Evolutionary conservation across 2,329 filamentous ascomycete species (phyloP), one percentile per base, ranked within the genome.

Genomic region (Diaporthe batatas): DNA sequence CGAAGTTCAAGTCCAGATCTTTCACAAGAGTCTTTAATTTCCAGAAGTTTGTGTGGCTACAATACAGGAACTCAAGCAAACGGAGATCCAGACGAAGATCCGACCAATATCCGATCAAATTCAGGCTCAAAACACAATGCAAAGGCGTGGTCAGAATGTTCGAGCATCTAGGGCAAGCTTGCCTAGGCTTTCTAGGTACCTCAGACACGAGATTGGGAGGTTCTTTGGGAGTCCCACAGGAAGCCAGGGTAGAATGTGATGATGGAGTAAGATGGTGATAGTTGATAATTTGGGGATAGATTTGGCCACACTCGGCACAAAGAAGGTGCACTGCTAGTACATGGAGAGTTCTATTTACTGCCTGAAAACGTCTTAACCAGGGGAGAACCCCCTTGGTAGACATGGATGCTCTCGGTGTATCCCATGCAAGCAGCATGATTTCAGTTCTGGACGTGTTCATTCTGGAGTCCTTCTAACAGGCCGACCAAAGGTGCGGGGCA

Each of bases 181-280:
- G 58, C 4, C 8, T 32, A 10, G 2, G 29, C 21, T 14, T 18
- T 11, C 23, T 29, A 10, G n/a, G 57, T 18, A 25, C 7, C 8
- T 3, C 18, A 44, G 36, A 12, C 6, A n/a, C 21, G 0, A 18
- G 3, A 5, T 49, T 11, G 2, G 7, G 14, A 6, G 55, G 0
- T 6, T 5, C 21, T 21, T 25, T n/a, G 1, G 0, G 11, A 2
- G 5, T 6, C 23, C n/a, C 10, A 25, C 21, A 12, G n/a, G n/a
- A 8, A 12, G 23, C 58, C 0, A 10, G 4, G 25, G 23, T 16
- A 3, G 2, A 4, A 6, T 5, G 14, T 16, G 32, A 14, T 1
- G 2, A 39, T 12, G 0, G 6, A 16, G 21, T 11, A 16, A 10
- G 3, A 16, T 11, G 5, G 21, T 11, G 6, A 16, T 12, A 10